Evolutionary conservation across 805 yeast species (phyloP).

Genomic region (Diddensiella transvaalensis): DNA sequence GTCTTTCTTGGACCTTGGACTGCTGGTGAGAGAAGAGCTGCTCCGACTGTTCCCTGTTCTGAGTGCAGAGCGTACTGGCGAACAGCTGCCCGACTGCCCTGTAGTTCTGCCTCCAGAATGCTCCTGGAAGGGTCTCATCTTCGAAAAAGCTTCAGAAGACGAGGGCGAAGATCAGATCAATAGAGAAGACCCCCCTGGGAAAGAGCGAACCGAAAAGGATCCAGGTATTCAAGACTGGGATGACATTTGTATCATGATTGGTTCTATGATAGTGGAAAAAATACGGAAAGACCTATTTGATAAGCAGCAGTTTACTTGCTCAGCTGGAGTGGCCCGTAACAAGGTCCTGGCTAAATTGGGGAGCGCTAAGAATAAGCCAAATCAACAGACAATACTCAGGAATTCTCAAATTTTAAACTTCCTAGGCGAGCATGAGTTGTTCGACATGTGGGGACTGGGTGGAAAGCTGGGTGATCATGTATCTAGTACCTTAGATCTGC

Average conservation of each 20-base stretch:
- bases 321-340: constrained; percentile 79
- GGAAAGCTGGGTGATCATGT: constrained; percentile 77
- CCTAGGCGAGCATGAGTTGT: constrained; percentile 56
- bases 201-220: too few species aligned
- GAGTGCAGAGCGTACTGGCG: background rate
- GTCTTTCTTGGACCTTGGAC: constrained; percentile 80
- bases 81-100: constrained; percentile 16
- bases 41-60: constrained; percentile 48
- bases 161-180: constrained; percentile 6
- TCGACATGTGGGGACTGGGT: constrained; percentile 86
- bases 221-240: constrained; percentile 63
- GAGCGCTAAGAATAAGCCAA: constrained; percentile 80
- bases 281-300: constrained; percentile 51
- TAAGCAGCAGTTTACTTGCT: constrained; percentile 75
- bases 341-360: constrained; percentile 84
- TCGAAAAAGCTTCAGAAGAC: constrained; percentile 25
- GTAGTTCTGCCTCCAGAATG: constrained; percentile 11
- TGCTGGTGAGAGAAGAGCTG: constrained; percentile 47
- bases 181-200: too few species aligned
- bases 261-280: constrained; percentile 53
- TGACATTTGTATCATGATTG: constrained; percentile 66
- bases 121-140: constrained; percentile 27
- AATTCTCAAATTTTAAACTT: constrained; percentile 49
- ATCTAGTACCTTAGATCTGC: constrained; percentile 47
- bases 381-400: constrained; percentile 73